A percentile compares a stretch with the other conserved stretches of the same genome.
Evolutionary conservation across 176 grass and related monocot species (phyloP).

Genomic region (Phyllostachys edulis): DNA sequence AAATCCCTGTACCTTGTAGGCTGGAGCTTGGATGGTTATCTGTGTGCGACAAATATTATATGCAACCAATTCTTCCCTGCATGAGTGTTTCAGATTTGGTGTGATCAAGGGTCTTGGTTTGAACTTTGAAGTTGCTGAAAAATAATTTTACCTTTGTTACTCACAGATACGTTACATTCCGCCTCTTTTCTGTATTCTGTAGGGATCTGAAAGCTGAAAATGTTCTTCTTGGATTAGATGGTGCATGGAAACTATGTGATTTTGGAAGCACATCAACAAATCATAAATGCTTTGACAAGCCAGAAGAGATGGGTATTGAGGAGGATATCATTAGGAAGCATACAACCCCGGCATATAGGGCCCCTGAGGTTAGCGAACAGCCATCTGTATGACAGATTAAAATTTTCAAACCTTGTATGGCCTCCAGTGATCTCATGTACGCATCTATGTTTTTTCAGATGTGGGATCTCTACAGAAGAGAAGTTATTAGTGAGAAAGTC

Average conservation of each 20-base stretch:
- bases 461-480: constrained; percentile 93
- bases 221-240: constrained; percentile 85
- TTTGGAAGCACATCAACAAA: constrained; percentile 90
- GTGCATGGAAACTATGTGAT: constrained; percentile 85
- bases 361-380: constrained; percentile 65
- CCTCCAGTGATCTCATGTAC: constrained; percentile 10
- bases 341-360: constrained; percentile 86
- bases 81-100: not conserved
- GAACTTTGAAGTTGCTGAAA: constrained; percentile 6
- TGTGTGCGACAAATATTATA: constrained; percentile 1
- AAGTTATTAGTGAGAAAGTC: constrained; percentile 84
- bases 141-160: not conserved
- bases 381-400: not conserved
- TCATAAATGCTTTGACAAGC: constrained; percentile 80
- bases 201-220: constrained; percentile 90
- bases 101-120: not conserved
- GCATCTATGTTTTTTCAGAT: constrained; percentile 56
- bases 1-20: constrained; percentile 27
- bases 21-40: constrained; percentile 15
- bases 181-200: constrained; percentile 18
- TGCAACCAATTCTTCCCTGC: not conserved
- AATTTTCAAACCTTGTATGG: not conserved
- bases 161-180: constrained; percentile 7
- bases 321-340: constrained; percentile 88
- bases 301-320: constrained; percentile 86